These are phyloP conservation scores for Sparassis latifolia DNA, from an alignment of 1,284 basidiomycete genomes.

Conservation along the genomic window DNA sequence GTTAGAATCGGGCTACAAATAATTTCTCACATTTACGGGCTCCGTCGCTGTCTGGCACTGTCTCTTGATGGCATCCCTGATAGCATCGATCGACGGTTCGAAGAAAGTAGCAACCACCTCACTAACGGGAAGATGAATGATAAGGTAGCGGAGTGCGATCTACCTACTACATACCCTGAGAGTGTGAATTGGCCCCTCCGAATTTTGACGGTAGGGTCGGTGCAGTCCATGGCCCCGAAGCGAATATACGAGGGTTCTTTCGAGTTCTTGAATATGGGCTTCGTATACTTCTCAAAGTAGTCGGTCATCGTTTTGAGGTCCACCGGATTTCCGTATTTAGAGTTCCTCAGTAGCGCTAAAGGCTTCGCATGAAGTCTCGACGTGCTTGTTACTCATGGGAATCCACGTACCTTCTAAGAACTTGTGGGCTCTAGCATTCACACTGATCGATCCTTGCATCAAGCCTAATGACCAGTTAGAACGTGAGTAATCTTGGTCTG, in stretches of 20 bases:
- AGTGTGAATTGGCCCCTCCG: conserved; percentile 34
- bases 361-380: neutral
- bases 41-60: neutral
- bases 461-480: conserved; percentile 11
- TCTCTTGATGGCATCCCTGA: conserved; percentile 18
- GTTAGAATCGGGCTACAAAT: neutral
- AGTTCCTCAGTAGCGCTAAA: conserved; percentile 28
- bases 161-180: conserved; percentile 31
- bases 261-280: conserved; percentile 31
- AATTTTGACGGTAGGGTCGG: conserved; percentile 29
- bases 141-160: too few species aligned
- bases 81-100: conserved; percentile 22
- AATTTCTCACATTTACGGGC: neutral
- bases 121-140: neutral
- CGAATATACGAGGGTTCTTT: conserved; percentile 32
- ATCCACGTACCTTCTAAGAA: conserved; percentile 23
- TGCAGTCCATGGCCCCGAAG: conserved; percentile 33
- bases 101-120: conserved; percentile 7
- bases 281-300: conserved; percentile 35
- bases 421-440: conserved; percentile 22
- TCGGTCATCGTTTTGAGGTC: conserved; percentile 30
- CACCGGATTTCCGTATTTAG: conserved; percentile 26
- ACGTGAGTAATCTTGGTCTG: neutral
- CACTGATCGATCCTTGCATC: conserved; percentile 18
- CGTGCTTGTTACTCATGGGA: neutral